phyloP scores from a whole-genome alignment of 2,329 filamentous ascomycete genomes.

The Nigrograna mackinnonii region DNA sequence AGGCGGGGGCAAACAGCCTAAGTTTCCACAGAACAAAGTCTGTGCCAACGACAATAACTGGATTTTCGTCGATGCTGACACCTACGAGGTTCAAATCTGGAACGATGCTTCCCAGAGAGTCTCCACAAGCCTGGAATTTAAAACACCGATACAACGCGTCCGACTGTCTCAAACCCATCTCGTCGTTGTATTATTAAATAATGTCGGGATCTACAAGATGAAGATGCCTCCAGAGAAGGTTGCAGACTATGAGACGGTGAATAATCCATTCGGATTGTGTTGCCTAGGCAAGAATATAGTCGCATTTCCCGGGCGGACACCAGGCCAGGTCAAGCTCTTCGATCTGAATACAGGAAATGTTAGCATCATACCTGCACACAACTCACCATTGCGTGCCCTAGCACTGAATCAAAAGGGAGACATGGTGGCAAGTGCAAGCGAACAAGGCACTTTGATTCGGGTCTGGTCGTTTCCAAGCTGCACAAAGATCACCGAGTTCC shows the following conservation, averaged over 20 bases:
- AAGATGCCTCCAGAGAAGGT: constrained; percentile 71
- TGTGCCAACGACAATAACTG: constrained; percentile 27
- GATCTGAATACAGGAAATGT: constrained; percentile 78
- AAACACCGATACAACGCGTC: constrained; percentile 79
- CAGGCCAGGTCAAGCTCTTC: constrained; percentile 87
- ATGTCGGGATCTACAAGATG: constrained; percentile 79
- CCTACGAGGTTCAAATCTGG: constrained; percentile 77
- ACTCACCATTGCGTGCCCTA: constrained; percentile 76
- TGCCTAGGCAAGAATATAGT: constrained; percentile 74
- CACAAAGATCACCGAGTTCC: constrained; percentile 79
- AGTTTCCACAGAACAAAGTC: constrained; percentile 86
- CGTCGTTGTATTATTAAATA: constrained; percentile 80
- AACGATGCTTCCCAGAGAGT: constrained; percentile 80
- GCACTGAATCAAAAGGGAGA: constrained; percentile 79
- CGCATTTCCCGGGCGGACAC: constrained; percentile 83
- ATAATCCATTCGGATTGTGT: constrained; percentile 81
- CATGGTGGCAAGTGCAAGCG: constrained; percentile 85
- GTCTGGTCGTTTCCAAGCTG: constrained; percentile 82
- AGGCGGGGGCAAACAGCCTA: constrained; percentile 82
- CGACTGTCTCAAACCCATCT: constrained; percentile 77
- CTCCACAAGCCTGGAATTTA: constrained; percentile 75
- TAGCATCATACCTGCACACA: constrained; percentile 91
- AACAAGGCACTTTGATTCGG: constrained; percentile 88
- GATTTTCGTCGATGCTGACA: constrained; percentile 30
- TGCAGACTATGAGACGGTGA: constrained; percentile 80